Conservation (phyloP, 495 filamentous ascomycete genomes). For the Collariella sp. region DNA sequence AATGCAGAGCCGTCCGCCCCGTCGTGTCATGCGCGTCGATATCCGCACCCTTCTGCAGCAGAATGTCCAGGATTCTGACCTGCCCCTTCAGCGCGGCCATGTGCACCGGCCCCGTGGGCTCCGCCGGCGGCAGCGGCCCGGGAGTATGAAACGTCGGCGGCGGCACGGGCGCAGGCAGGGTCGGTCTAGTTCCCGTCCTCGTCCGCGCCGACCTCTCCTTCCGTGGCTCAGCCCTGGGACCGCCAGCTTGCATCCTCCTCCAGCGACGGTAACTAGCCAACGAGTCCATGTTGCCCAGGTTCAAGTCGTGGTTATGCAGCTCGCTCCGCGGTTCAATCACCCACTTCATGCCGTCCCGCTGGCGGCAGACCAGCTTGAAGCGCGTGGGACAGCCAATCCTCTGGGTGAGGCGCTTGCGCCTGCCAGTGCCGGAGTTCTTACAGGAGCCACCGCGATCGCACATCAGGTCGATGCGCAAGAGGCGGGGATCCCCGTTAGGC, state of each 20-base stretch:
- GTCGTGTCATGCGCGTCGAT: slow-evolving; percentile 22
- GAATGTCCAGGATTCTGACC: slow-evolving; percentile 24
- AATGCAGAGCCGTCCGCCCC: slow-evolving; percentile 27
- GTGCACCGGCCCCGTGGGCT: slow-evolving; percentile 21
- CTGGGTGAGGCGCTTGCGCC: slow-evolving; percentile 20
- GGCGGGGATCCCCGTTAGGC: slow-evolving; percentile 1
- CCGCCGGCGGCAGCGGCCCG: slow-evolving; percentile 3
- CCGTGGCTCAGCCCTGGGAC: slow-evolving; percentile 10
- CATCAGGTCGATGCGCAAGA: slow-evolving; percentile 24
- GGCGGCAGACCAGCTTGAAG: slow-evolving; percentile 22
- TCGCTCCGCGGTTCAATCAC: slow-evolving; percentile 24
- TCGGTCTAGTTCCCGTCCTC: slow-evolving; percentile 3
- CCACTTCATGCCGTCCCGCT: slow-evolving; percentile 24
- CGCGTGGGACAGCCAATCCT: slow-evolving; percentile 19
- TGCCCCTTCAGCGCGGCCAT: slow-evolving; percentile 24
- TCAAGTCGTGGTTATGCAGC: slow-evolving; percentile 26
- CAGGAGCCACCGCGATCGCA: slow-evolving; percentile 23
- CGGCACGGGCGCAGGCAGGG: slow-evolving; percentile 10
- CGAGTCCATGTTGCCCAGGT: slow-evolving; percentile 17
- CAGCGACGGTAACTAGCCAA: slow-evolving; percentile 24
- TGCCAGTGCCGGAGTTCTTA: slow-evolving; percentile 21
- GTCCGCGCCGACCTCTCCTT: slow-evolving; percentile 15
- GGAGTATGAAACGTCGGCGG: slow-evolving; percentile 18
- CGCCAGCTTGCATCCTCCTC: slow-evolving; percentile 16
- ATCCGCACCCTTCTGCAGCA: slow-evolving; percentile 27